phyloP scores from a whole-genome alignment of 495 filamentous ascomycete genomes.

The Tetracladium marchalianum region DNA sequence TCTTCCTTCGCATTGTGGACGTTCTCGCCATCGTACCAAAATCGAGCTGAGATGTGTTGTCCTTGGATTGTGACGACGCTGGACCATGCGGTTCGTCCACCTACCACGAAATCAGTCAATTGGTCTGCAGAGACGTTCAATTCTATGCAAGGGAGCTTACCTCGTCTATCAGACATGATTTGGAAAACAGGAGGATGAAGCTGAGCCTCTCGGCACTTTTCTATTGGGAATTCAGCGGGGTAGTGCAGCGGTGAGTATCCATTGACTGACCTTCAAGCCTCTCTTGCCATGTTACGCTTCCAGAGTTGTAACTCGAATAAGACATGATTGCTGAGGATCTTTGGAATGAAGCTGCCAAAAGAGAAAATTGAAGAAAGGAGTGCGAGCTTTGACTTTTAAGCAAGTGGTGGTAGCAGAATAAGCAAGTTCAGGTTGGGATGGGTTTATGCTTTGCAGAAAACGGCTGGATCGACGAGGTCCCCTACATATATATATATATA shows the following conservation, averaged over 20 bases:
- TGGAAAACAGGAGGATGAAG: conserved; percentile 51
- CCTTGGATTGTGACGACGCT: conserved; percentile 54
- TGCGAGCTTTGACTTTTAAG: neutral
- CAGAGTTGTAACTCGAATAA: conserved; percentile 14
- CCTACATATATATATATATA: conserved; percentile 6
- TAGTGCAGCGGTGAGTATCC: conserved; percentile 4
- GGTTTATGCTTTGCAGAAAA: conserved; percentile 21
- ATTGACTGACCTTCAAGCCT: conserved; percentile 38
- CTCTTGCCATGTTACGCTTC: conserved; percentile 34
- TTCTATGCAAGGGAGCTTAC: conserved; percentile 31
- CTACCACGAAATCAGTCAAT: conserved; percentile 31
- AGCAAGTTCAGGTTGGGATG: conserved; percentile 8
- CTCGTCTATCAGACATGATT: conserved; percentile 70
- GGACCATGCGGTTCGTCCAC: conserved; percentile 88
- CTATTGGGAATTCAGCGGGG: conserved; percentile 28
- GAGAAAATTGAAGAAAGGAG: neutral
- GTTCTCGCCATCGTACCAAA: conserved; percentile 85
- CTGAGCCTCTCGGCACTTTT: conserved; percentile 47
- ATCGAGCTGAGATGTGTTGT: conserved; percentile 52
- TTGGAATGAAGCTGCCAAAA: neutral
- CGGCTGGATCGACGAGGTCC: conserved; percentile 14
- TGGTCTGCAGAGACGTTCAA: conserved; percentile 1
- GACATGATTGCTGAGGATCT: conserved; percentile 9
- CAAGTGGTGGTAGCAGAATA: neutral
- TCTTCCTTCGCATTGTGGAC: conserved; percentile 85